phyloP scores from a whole-genome alignment of 805 yeast species.

The Monosporozyma servazzii region DNA sequence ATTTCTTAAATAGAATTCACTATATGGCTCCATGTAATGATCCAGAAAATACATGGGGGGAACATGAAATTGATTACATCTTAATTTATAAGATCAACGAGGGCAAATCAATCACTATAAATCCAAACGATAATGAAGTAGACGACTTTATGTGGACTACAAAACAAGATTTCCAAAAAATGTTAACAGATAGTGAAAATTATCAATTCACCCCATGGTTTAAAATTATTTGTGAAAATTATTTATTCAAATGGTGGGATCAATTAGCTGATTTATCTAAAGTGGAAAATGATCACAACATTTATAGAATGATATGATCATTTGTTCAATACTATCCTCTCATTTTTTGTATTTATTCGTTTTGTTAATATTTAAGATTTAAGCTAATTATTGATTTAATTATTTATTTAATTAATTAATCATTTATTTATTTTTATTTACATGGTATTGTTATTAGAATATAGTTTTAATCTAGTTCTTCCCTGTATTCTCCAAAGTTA shows the following conservation, averaged over 20 bases:
- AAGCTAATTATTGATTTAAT: no score
- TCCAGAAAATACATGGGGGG: constrained; percentile 64
- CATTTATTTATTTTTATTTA: neutral
- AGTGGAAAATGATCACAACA: constrained; percentile 34
- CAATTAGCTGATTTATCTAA: constrained; percentile 49
- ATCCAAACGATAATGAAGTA: constrained; percentile 75
- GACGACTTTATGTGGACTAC: constrained; percentile 71
- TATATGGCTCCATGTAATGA: constrained; percentile 79
- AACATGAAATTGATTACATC: constrained; percentile 94
- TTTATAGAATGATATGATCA: constrained; percentile 29
- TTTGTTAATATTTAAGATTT: neutral
- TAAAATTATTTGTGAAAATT: constrained; percentile 85
- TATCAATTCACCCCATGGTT: constrained; percentile 96
- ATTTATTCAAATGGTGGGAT: constrained; percentile 92
- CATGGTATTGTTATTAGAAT: neutral
- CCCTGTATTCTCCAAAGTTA: constrained; percentile 4
- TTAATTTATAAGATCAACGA: constrained; percentile 57
- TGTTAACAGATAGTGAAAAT: constrained; percentile 56
- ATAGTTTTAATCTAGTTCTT: neutral
- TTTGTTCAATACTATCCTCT: constrained; percentile 6
- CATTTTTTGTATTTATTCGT: constrained; percentile 4
- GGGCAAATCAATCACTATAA: constrained; percentile 36
- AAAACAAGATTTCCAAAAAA: constrained; percentile 51
- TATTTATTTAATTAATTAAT: no score
- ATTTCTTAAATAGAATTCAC: constrained; percentile 87